These are phyloP conservation scores for Ganoderma boninense DNA, from an alignment of 1,284 basidiomycete species.

Conservation along the genomic window DNA sequence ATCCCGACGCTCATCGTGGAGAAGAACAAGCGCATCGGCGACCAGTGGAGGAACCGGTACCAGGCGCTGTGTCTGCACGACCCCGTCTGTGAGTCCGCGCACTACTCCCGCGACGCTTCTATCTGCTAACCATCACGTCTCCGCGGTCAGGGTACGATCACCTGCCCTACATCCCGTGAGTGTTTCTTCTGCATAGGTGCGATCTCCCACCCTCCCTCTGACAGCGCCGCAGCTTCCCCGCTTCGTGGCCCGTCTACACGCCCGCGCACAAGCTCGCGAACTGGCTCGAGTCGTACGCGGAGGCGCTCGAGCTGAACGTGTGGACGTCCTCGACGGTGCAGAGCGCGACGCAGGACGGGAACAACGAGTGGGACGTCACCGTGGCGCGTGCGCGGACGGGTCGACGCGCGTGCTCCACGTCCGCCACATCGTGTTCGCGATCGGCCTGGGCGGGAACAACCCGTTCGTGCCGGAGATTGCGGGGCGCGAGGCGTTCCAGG, in stretches of 20 bases:
- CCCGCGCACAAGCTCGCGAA: slow-evolving; percentile 70
- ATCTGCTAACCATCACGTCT: neutral
- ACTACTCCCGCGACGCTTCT: neutral
- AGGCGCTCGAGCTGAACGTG: slow-evolving; percentile 68
- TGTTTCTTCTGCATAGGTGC: neutral
- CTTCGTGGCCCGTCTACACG: slow-evolving; percentile 68
- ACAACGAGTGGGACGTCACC: slow-evolving; percentile 64
- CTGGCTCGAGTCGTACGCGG: slow-evolving; percentile 75
- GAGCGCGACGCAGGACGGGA: slow-evolving; percentile 52
- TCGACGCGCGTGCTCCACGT: slow-evolving; percentile 57
- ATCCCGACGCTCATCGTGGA: slow-evolving; percentile 64
- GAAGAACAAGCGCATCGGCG: slow-evolving; percentile 58
- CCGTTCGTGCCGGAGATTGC: slow-evolving; percentile 59
- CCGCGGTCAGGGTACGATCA: slow-evolving; percentile 58
- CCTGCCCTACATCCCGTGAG: slow-evolving; percentile 57
- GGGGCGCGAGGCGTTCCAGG: slow-evolving; percentile 54
- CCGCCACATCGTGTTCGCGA: slow-evolving; percentile 68
- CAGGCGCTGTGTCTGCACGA: slow-evolving; percentile 70
- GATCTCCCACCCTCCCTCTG: neutral
- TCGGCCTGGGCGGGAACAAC: slow-evolving; percentile 63
- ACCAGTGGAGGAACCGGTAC: slow-evolving; percentile 69
- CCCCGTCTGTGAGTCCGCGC: slow-evolving; percentile 63
- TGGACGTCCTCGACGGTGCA: slow-evolving; percentile 66
- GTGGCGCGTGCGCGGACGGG: slow-evolving; percentile 53
- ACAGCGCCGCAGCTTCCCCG: slow-evolving; percentile 53